Conservation (phyloP, 345 rosid genomes). For the Populus pruinosa region DNA sequence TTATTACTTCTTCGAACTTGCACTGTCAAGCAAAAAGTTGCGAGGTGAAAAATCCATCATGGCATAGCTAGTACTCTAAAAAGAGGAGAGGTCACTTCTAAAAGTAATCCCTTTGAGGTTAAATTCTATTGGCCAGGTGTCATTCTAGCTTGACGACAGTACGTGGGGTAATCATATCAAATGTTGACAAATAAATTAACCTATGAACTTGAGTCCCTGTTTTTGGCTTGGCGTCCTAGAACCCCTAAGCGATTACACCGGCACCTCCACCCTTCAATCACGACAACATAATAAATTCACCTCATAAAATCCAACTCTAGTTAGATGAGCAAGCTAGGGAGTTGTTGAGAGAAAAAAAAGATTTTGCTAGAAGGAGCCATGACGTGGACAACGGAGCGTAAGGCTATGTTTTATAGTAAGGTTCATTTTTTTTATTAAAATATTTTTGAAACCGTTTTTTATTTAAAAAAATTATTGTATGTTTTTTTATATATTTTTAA, state of each 20-base stretch:
- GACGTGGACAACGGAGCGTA: too few relatives aligned
- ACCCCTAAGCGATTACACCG: conserved; percentile 6
- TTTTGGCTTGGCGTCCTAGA: conserved; percentile 30
- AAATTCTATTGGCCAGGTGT: conserved; percentile 49
- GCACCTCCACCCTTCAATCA: conserved; percentile 35
- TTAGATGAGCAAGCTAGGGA: not conserved
- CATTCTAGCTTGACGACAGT: conserved; percentile 49
- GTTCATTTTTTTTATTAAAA: too few relatives aligned
- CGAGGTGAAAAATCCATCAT: conserved; percentile 13
- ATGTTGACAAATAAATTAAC: conserved; percentile 36
- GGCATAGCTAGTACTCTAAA: not conserved
- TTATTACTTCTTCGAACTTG: conserved; percentile 1
- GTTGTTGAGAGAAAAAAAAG: not conserved
- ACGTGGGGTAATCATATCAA: conserved; percentile 51
- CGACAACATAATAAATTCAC: conserved; percentile 16
- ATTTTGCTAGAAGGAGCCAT: too few relatives aligned
- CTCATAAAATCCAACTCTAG: not conserved
- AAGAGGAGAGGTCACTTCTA: conserved; percentile 31
- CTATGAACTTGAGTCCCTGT: conserved; percentile 15
- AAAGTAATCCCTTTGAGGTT: conserved; percentile 22
- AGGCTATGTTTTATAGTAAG: too few relatives aligned
- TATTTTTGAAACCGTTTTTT: too few relatives aligned
- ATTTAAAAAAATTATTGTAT: too few relatives aligned
- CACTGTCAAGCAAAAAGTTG: conserved; percentile 11
- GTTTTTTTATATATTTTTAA: too few relatives aligned